Percentiles rank a stretch among this genome's conserved stretches.
These are phyloP conservation scores for Lentinula sp. DNA, from an alignment of 768 basidiomycete genomes.

Conservation along the genomic window DNA sequence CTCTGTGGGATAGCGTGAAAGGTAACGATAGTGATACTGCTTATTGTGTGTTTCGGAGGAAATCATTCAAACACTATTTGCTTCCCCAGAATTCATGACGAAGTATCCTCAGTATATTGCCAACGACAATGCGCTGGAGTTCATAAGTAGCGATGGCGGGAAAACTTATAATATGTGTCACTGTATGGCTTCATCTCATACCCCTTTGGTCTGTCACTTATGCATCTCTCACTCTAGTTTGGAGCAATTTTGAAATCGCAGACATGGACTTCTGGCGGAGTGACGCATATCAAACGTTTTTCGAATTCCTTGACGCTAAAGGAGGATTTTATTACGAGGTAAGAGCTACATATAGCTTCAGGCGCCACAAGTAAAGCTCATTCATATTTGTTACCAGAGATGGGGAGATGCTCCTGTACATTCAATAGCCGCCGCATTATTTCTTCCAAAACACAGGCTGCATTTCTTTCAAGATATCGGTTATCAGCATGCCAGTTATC, in stretches of 20 bases:
- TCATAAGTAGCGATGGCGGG: constrained; percentile 43
- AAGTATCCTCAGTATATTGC: constrained; percentile 50
- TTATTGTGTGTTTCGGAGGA: background rate
- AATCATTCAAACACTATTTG: background rate
- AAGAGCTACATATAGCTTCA: background rate
- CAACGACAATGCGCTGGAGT: constrained; percentile 53
- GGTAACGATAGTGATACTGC: constrained; percentile 28
- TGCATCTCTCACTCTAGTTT: constrained; percentile 27
- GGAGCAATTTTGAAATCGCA: constrained; percentile 70
- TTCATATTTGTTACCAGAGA: constrained; percentile 6
- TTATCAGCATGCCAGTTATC: constrained; percentile 58
- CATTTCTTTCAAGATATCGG: constrained; percentile 67
- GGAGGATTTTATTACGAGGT: constrained; percentile 71
- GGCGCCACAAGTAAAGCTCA: background rate
- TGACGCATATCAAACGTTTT: constrained; percentile 61
- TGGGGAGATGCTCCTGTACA: constrained; percentile 49
- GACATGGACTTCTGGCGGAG: constrained; percentile 64
- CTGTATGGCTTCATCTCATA: constrained; percentile 33
- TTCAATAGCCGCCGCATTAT: constrained; percentile 49
- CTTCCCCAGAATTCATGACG: constrained; percentile 42
- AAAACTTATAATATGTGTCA: constrained; percentile 69
- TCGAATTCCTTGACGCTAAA: constrained; percentile 55
- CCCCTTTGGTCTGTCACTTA: background rate
- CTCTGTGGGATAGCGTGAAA: constrained; percentile 66
- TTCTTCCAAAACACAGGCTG: constrained; percentile 44